A percentile compares a stretch with the other conserved stretches of the same genome.
Evolutionary conservation across 2,329 filamentous ascomycete species (phyloP).

Genomic region (Aspergillus nomiae): DNA sequence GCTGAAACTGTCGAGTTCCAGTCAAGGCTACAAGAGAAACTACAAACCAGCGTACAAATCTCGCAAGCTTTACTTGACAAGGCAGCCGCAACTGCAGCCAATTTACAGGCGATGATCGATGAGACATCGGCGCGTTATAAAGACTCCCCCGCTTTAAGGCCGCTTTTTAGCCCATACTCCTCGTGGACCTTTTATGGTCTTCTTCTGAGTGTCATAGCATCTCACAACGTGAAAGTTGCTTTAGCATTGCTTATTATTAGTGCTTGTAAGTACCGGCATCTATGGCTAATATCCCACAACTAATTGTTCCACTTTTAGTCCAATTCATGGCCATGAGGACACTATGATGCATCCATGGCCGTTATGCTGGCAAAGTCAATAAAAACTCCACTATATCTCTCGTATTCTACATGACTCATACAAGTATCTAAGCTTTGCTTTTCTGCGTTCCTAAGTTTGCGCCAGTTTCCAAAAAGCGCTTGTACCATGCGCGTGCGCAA

Average conservation of each 20-base stretch:
- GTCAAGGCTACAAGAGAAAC: slow-evolving; percentile 27
- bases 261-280: slow-evolving; percentile 10
- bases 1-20: slow-evolving; percentile 31
- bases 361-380: neutral
- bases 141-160: slow-evolving; percentile 18
- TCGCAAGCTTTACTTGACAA: slow-evolving; percentile 36
- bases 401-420: neutral
- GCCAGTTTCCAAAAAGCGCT: neutral
- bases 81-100: slow-evolving; percentile 28
- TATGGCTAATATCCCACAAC: neutral
- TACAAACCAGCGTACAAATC: slow-evolving; percentile 29
- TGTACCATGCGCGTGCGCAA: neutral
- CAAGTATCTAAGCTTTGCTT: neutral
- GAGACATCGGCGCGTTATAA: slow-evolving; percentile 29
- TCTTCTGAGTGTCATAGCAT: slow-evolving; percentile 26
- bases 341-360: neutral
- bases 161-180: slow-evolving; percentile 20
- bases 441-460: neutral
- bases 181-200: slow-evolving; percentile 29
- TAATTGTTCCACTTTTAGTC: neutral
- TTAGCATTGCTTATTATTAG: slow-evolving; percentile 22
- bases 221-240: slow-evolving; percentile 26
- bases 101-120: slow-evolving; percentile 35
- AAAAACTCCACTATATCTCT: neutral
- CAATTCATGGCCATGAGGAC: neutral